Evolutionary conservation across 1,284 basidiomycete genomes (phyloP).

Genomic region (Hypsizygus ulmarius): DNA sequence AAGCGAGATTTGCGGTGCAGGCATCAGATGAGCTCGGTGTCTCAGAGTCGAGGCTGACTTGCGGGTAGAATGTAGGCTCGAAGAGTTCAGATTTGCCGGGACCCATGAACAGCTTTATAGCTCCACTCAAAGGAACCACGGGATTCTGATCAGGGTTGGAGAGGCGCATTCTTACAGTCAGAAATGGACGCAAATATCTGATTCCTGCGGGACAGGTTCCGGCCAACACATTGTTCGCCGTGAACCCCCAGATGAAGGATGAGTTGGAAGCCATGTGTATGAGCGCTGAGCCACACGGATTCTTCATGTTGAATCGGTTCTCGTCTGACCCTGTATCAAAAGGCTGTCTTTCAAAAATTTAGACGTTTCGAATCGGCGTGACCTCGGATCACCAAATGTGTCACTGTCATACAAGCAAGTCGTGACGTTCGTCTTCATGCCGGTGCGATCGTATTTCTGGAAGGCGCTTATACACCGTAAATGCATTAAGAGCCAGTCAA

Average conservation of each 20-base stretch:
- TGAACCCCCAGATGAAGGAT: conserved; percentile 1
- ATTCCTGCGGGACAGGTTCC: conserved; percentile 11
- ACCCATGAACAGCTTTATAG: conserved; percentile 21
- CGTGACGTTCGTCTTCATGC: not conserved
- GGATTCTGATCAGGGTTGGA: conserved; percentile 12
- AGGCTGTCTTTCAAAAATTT: not conserved
- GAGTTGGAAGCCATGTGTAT: not conserved
- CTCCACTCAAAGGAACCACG: conserved; percentile 9
- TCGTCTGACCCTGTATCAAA: conserved; percentile 8
- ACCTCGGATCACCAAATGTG: conserved; percentile 8
- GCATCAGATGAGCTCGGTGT: conserved; percentile 32
- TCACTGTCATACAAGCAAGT: conserved; percentile 1
- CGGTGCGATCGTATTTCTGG: not conserved
- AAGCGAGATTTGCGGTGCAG: conserved; percentile 41
- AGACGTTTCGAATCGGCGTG: not conserved
- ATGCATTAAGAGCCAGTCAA: not conserved
- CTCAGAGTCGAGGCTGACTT: not conserved
- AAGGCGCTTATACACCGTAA: conserved; percentile 11
- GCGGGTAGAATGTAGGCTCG: conserved; percentile 11
- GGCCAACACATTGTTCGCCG: conserved; percentile 14
- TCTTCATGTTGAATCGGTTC: conserved; percentile 3
- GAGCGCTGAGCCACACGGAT: not conserved
- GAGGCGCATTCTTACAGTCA: not conserved
- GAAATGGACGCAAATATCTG: conserved; percentile 8
- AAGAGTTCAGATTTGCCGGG: conserved; percentile 1